These are phyloP conservation scores for Wickerhamiella dianesei DNA, from an alignment of 805 yeast species.

Conservation along the genomic window DNA sequence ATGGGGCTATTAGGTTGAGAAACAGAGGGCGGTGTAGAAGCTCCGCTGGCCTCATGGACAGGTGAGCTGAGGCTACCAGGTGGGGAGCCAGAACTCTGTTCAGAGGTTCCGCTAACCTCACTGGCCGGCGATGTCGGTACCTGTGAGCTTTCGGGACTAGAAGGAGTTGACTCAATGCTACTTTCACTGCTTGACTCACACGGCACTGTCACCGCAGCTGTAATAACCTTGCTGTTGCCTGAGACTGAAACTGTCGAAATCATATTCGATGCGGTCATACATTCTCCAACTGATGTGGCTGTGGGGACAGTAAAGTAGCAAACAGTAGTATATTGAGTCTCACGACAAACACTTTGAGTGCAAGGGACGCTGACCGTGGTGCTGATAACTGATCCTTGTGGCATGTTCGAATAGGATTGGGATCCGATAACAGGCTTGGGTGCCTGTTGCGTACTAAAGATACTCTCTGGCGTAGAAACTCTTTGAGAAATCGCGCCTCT, in stretches of 20 bases:
- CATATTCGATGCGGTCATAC: conserved; percentile 6
- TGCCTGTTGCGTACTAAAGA: neutral
- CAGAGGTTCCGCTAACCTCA: no score
- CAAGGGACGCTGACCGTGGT: conserved; percentile 12
- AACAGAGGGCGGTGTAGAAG: no score
- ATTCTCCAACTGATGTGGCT: conserved; percentile 7
- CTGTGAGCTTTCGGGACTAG: no score
- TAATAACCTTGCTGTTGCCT: conserved; percentile 7
- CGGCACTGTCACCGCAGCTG: conserved; percentile 11
- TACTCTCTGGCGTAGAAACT: neutral
- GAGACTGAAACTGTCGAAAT: conserved; percentile 8
- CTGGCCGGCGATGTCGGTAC: no score
- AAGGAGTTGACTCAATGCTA: no score
- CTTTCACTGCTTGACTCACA: no score
- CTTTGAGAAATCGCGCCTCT: no score
- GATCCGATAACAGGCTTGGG: neutral
- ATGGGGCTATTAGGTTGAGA: no score
- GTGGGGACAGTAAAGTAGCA: conserved; percentile 7
- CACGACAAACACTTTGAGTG: conserved; percentile 7
- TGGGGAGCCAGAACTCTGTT: no score
- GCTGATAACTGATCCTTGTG: neutral
- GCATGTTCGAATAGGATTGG: no score
- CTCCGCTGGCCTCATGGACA: no score
- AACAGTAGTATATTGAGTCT: conserved; percentile 8
- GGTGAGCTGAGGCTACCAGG: no score